phyloP scores from a whole-genome alignment of 257 asterid species.

The Pogostemon cablin region DNA sequence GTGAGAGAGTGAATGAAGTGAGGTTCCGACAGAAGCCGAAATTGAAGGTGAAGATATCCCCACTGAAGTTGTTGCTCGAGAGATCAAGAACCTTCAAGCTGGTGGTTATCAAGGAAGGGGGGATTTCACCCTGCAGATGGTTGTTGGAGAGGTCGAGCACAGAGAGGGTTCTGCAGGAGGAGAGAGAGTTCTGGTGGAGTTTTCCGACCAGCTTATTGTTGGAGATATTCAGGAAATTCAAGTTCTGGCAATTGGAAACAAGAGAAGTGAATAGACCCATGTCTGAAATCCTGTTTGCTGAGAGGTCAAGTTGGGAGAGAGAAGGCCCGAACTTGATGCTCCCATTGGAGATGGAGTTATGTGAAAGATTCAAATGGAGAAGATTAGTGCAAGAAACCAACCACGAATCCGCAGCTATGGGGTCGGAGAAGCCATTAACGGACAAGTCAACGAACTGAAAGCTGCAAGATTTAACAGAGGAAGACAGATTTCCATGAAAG shows the following conservation, averaged over 20 bases:
- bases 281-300: slow-evolving; percentile 61
- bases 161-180: slow-evolving; percentile 59
- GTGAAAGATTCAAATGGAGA: slow-evolving; percentile 62
- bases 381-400: slow-evolving; percentile 51
- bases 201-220: slow-evolving; percentile 58
- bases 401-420: slow-evolving; percentile 49
- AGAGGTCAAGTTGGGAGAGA: slow-evolving; percentile 61
- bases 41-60: slow-evolving; percentile 45
- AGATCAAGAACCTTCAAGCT: slow-evolving; percentile 56
- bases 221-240: slow-evolving; percentile 62
- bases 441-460: slow-evolving; percentile 76
- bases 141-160: slow-evolving; percentile 52
- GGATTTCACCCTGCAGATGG: slow-evolving; percentile 51
- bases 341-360: slow-evolving; percentile 58
- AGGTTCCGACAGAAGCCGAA: slow-evolving; percentile 65
- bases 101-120: slow-evolving; percentile 38
- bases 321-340: slow-evolving; percentile 62
- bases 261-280: slow-evolving; percentile 43
- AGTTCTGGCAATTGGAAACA: slow-evolving; percentile 58
- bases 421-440: slow-evolving; percentile 59
- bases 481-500: slow-evolving; percentile 72
- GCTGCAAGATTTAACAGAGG: slow-evolving; percentile 49
- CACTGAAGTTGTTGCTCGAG: slow-evolving; percentile 71
- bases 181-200: slow-evolving; percentile 39
- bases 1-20: slow-evolving; percentile 56